Base-by-base conservation (phyloP, 495 filamentous ascomycete species). In the Xylaria nigripes region DNA sequence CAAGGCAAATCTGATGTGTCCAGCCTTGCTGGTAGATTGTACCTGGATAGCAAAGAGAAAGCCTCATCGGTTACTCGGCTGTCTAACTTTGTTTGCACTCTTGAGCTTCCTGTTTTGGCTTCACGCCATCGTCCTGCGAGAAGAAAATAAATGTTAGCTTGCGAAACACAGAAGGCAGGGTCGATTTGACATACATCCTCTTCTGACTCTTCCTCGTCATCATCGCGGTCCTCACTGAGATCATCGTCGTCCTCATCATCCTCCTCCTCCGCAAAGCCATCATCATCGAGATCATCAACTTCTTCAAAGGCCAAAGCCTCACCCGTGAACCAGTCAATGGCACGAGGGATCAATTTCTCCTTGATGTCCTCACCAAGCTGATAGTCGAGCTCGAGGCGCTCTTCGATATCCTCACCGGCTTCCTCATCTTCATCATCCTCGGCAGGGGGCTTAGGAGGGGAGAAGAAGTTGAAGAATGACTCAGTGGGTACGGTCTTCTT, bases 381-480 rank as follows among this genome's bases (percentile, higher is more conserved):
- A 69, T 99, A 99, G 70, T 99, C 94, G 48, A 99, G 84, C 75
- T 99, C 94, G 23, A 99, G 80, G 55, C 94, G 91, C 76, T 95
- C 91, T 76, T 97, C 94, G 55, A 99, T 94, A 65, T 97, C 94
- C 36, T 82, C 85, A 32, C 85, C 80, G 50, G 86, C 82, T 56
- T 95, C 90, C 49, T 90, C 86, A 50, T 84, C 81, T 41, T 83
- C 82, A 43, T 84, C 84, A 22, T 87, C 83, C 25, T 85, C 83
- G 36, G 74, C 77, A 3, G 91, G 94, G 47, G 89, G 85, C 72
- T 89, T 88, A 2, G 94, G 94, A 6, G 93, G 94, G 30, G 87
- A 86, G 78, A 99, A 98, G 83, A 99, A 99, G 80, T 96, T 97
- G 83, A 99, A 99, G 80, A 99, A 99, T 8, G 92, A 96, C 69